Base-by-base conservation (phyloP, 2,329 filamentous ascomycete species). In the Chaetomium sp. region DNA sequence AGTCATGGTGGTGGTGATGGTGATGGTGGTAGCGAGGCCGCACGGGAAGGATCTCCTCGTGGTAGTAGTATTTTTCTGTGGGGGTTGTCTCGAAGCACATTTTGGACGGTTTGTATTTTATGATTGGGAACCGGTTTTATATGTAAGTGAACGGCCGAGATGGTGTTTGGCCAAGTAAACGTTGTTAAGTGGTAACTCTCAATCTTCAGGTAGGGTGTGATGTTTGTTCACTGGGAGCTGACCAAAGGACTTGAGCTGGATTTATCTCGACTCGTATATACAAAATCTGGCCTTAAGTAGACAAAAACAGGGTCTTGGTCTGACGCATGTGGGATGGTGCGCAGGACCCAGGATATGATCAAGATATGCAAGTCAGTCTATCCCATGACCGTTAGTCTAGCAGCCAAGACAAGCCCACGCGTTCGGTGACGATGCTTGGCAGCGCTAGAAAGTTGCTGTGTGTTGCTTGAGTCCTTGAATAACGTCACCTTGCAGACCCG, bases 1-100 rank as follows among this genome's bases (percentile, higher is more conserved):
- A 68, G 38, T 65, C 54, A 60, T 68, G 54, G 56, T 59, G 47
- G 62, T 63, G 56, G 25, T 67, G 74, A 50, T 74, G 74, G 57
- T 78, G 74, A 67, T 76, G 74, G 50, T 70, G 67, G 68, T 74
- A 71, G 59, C 72, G 72, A 57, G 78, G 77, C 49, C 81, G 76
- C 64, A 79, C 76, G 51, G 83, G 83, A 55, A 82, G 78, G 68
- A 81, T 78, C 69, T 85, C 82, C 75, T 85, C 81, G 72, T 80
- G 80, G 73, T 85, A 84, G 77, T 85, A 85, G 76, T 85, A 83
- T 55, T 79, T 79, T 49, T 78, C 79, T 33, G 73, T 74, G 62
- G 80, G 78, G 65, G 79, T 76, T 62, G 75, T 38, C 55, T 76
- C 72, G 77, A 85, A 83, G 72, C 83, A 85, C 83, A 85, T 85